Evolutionary conservation across 208 protist genomes (phyloP).

Genomic region (Histomonas meleagridis): DNA sequence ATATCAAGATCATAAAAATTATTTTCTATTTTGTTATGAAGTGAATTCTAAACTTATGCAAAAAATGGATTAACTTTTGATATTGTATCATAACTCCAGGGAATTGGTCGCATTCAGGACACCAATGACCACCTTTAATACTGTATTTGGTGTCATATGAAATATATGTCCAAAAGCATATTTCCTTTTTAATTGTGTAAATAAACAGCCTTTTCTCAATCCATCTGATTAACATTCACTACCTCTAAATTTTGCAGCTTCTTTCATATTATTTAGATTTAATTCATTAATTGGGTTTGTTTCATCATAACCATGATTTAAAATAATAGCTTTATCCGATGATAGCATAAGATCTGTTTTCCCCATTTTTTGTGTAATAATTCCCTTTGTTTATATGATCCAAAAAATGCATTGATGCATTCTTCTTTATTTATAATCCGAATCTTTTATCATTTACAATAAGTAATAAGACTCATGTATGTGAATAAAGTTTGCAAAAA

Average conservation of each 20-base stretch:
- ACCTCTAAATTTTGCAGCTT: not conserved
- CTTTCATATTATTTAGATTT: not conserved
- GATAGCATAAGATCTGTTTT: not conserved
- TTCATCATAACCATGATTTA: constrained; percentile 18
- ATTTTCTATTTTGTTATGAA: no score
- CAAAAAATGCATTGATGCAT: no score
- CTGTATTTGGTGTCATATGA: not conserved
- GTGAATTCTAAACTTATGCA: not conserved
- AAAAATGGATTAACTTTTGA: not conserved
- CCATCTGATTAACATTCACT: no score
- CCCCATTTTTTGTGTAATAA: not conserved
- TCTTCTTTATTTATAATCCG: not conserved
- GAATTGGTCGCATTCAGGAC: not conserved
- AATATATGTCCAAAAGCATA: constrained; percentile 4
- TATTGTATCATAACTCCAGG: not conserved
- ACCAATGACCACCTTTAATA: not conserved
- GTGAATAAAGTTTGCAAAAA: no score
- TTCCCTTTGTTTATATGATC: not conserved
- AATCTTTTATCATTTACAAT: not conserved
- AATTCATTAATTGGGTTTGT: not conserved
- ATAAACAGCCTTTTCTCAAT: not conserved
- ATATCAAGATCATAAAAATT: no score
- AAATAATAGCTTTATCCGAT: not conserved
- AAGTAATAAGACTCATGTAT: not conserved
- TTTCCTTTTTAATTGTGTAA: not conserved